phyloP scores from a whole-genome alignment of 495 filamentous ascomycete species.

The Neurospora discreta region DNA sequence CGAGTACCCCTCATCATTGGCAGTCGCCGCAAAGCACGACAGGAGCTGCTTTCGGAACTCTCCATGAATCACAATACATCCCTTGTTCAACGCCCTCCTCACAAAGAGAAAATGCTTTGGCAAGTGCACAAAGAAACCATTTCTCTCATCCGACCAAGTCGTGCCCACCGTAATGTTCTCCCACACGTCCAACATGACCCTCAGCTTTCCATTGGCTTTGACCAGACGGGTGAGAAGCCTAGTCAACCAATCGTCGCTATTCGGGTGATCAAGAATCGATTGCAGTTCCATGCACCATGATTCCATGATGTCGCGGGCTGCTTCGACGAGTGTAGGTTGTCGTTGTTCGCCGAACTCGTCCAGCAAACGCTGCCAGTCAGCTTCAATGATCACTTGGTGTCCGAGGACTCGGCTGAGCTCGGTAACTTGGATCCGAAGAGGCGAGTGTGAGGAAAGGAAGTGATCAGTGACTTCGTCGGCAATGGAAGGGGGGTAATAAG shows the following conservation, averaged over 20 bases:
- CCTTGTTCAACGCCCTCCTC: background rate
- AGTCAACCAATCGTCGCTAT: background rate
- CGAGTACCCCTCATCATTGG: constrained; percentile 2
- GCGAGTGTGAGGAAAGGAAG: background rate
- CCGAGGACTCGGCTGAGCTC: constrained; percentile 18
- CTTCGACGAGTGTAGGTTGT: background rate
- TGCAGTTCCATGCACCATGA: background rate
- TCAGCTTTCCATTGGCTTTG: constrained; percentile 7
- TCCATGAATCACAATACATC: fast-evolving
- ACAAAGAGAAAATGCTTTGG: constrained; percentile 6
- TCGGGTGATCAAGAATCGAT: background rate
- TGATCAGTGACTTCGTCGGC: fast-evolving
- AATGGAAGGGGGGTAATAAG: background rate
- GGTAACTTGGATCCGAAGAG: constrained; percentile 6
- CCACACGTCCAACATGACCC: background rate
- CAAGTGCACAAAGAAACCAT: constrained; percentile 20
- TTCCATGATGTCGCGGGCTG: fast-evolving
- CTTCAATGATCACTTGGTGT: constrained; percentile 18
- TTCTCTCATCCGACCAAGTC: constrained; percentile 14
- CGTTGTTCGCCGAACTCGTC: constrained; percentile 9
- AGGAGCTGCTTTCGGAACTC: background rate
- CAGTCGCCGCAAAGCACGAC: background rate
- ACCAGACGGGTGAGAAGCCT: constrained; percentile 19
- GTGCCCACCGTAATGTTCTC: background rate
- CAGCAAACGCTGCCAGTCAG: constrained; percentile 25